Evolutionary conservation across 1,139 yeast species (phyloP), one percentile per base, ranked within the genome.

Genomic region (Geotrichum phurueaensis): DNA sequence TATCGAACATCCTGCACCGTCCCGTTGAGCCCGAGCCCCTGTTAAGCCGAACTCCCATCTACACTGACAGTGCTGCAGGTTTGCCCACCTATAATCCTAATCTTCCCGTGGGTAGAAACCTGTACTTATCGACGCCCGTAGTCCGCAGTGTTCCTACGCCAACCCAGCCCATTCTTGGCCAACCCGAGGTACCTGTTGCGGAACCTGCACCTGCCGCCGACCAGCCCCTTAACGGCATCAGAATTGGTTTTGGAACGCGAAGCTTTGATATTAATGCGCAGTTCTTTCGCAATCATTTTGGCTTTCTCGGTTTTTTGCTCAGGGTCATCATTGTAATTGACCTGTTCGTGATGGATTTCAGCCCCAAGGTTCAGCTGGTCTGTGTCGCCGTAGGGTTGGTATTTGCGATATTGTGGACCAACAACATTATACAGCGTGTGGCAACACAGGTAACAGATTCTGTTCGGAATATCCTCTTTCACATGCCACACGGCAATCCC

Each of bases 1-100:
- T 58, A 12, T 45, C 60, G 1, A 53, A 23, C 13, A 49, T 54
- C 6, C 39, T 48, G 33, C n/a, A 57, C 6, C 27, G 50, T 48
- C 47, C 54, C 2, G 52, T 51, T 12, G 57, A 23, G 53, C 53
- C 62, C n/a, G 59, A 60, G 48, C 54, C 59, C 7, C 15, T 61
- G 5, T 48, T 22, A 23, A 33, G 60, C 48, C 36, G 56, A 52
- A 54, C 59, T 12, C 61, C 56, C 18, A 49, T 61, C 27, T 58
- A 56, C 25, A 18, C 53, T 3, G 51, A 45, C 5, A 5, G 50
- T 43, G 13, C 39, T 2, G n/a, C 20, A 39, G 47, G 47, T n/a
- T 15, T 39, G 18, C 47, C 47, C n/a, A 7, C 47, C 47, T 39
- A 39, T 18, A 39, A 39, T 15, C 47, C 47, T 10, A n/a, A 39